Evolutionary conservation across 2,329 filamentous ascomycete genomes (phyloP).

Genomic region (Orbilia ellipsospora): DNA sequence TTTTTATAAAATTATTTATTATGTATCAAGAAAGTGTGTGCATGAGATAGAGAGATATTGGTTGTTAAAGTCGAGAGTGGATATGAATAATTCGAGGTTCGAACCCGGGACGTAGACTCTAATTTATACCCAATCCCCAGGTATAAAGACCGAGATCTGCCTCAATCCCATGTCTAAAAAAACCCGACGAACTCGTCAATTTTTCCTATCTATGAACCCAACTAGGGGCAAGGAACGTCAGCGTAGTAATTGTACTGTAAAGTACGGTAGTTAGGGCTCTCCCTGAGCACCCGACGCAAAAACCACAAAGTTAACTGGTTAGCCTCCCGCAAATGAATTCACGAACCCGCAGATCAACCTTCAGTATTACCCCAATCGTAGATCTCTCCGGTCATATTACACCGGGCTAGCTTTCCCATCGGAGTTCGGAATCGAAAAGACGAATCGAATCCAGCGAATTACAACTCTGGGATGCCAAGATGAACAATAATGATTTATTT

Average conservation of each 20-base stretch:
- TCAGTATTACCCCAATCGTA: no score
- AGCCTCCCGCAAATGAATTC: no score
- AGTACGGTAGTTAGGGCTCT: conserved; percentile 17
- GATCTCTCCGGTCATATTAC: conserved; percentile 14
- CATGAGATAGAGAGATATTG: not conserved
- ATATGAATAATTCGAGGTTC: conserved; percentile 10
- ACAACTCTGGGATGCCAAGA: no score
- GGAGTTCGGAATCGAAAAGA: conserved; percentile 15
- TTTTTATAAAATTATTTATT: not conserved
- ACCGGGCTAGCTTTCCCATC: conserved; percentile 25
- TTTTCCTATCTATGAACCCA: not conserved
- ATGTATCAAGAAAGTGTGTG: not conserved
- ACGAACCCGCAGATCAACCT: no score
- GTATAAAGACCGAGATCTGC: conserved; percentile 4
- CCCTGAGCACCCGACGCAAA: not conserved
- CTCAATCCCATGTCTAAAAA: not conserved
- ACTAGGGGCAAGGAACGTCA: not conserved
- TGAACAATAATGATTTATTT: not conserved
- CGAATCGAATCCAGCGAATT: not conserved
- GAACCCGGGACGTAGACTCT: not conserved
- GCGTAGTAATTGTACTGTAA: not conserved
- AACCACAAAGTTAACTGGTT: no score
- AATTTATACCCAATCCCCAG: conserved; percentile 26
- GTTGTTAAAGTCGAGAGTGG: not conserved
- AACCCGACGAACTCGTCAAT: conserved; percentile 4